A percentile compares a stretch with the other conserved stretches of the same genome.
Conservation (phyloP, 345 rosid species). For the Boechera retrofracta region DNA sequence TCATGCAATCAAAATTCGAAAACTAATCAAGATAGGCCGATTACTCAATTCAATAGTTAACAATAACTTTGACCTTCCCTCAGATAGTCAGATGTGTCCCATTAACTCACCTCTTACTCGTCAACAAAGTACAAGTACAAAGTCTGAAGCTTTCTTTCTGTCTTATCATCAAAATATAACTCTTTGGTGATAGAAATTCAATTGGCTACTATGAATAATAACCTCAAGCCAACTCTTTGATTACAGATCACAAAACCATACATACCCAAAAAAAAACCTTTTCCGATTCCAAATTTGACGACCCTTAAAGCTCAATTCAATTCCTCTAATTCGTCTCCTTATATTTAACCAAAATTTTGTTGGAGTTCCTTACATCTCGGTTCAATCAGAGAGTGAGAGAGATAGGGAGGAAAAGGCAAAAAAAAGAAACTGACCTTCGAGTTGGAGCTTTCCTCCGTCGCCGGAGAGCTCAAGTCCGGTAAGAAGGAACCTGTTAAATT, state of each 20-base stretch:
- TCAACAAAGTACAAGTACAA: constrained; percentile 23
- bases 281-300: constrained; percentile 6
- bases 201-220: not conserved
- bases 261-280: not conserved
- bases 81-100: too few species aligned
- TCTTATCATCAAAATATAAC: constrained; percentile 22
- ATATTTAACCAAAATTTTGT: not conserved
- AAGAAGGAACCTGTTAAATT: constrained; percentile 10
- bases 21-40: not conserved
- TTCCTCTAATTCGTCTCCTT: not conserved
- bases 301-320: not conserved
- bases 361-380: not conserved
- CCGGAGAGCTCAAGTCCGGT: constrained; percentile 32
- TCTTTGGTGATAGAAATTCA: constrained; percentile 1
- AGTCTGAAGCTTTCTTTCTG: constrained; percentile 4
- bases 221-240: constrained; percentile 12
- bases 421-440: constrained; percentile 27
- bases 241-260: constrained; percentile 24
- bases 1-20: not conserved
- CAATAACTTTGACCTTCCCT: constrained; percentile 18
- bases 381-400: not conserved
- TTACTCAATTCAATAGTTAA: constrained; percentile 5
- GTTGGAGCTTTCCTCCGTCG: constrained; percentile 26
- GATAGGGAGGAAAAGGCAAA: not conserved
- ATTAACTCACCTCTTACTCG: too few species aligned